Base-by-base conservation (phyloP, 2,329 filamentous ascomycete species). In the Microcera coccophila region DNA sequence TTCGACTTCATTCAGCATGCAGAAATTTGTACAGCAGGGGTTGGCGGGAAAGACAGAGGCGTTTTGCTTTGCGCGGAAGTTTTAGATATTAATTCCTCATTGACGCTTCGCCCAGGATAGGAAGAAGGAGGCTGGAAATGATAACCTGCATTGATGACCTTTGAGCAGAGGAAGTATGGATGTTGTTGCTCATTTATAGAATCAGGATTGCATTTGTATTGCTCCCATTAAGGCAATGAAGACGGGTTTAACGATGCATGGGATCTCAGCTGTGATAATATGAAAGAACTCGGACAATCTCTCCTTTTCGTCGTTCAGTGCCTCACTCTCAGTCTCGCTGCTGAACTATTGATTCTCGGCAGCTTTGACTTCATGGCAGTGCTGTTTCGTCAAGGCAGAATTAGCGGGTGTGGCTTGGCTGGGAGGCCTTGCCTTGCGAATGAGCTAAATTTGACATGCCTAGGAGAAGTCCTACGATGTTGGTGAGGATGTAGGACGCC, bases 11-110 rank as follows among this genome's bases (percentile, higher is more conserved):
- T 17, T n/a, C 15, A 41, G 44, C 51, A 40, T 45, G n/a, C 33
- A 44, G 45, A 44, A 38, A 38, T 15, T 43, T 48, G 38, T 36
- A 46, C 39, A 48, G 41, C 43, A 20, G 39, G 41, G 44, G 33
- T 18, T 40, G 49, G 52, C 26, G 29, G 39, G 54, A 49, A 49
- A 42, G 48, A 39, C 40, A 43, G 50, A 44, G 55, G 55, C 55
- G 55, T 58, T 58, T 58, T 55, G 47, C 45, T 53, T 58, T 51
- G 35, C 37, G 36, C 42, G 35, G 44, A 35, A 45, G 32, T 35
- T 38, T 36, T 32, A 37, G 37, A 15, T 31, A 36, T 37, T 29
- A 37, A 44, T 45, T 48, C 34, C 49, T 49, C 10, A 31, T 17
- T 24, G 38, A 37, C 3, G 17, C 9, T 22, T 35, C 36, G 11